Percentiles rank a stretch among this genome's conserved stretches.
Evolutionary conservation across 345 rosid species (phyloP).

Genomic region (Aquilaria malaccensis): DNA sequence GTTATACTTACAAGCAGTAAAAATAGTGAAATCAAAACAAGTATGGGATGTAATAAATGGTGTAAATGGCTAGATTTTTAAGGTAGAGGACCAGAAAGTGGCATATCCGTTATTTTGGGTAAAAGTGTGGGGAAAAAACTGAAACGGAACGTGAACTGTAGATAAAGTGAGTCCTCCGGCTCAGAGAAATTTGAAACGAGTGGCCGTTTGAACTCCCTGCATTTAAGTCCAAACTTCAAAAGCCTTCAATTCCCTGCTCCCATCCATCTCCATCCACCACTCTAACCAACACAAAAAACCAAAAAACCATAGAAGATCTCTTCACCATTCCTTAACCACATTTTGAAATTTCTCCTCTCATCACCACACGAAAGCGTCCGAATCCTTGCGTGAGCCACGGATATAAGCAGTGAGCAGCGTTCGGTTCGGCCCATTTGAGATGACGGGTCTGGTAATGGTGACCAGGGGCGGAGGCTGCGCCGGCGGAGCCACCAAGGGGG

Average conservation of each 20-base stretch:
- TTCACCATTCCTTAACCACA: background rate
- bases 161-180: slow-evolving; percentile 25
- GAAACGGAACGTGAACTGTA: background rate
- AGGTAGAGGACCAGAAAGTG: slow-evolving; percentile 5
- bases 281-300: background rate
- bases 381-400: background rate
- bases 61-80: too few species aligned
- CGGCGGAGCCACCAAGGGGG: slow-evolving; percentile 33
- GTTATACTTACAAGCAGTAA: too few species aligned
- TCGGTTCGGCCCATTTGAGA: slow-evolving; percentile 9
- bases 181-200: slow-evolving; percentile 45
- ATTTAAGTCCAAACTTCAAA: slow-evolving; percentile 21
- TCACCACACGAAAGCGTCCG: too few species aligned
- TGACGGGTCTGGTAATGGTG: slow-evolving; percentile 93
- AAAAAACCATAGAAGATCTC: slow-evolving; percentile 11
- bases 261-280: background rate
- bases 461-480: slow-evolving; percentile 68
- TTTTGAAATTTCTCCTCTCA: too few species aligned
- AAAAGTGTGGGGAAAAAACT: slow-evolving; percentile 5
- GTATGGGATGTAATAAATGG: background rate
- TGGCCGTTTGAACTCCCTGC: slow-evolving; percentile 60
- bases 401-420: too few species aligned
- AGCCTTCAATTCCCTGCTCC: slow-evolving; percentile 14
- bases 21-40: background rate
- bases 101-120: slow-evolving; percentile 14